Conservation (phyloP, 2,329 filamentous ascomycete species). For the Alternaria consortialis region DNA sequence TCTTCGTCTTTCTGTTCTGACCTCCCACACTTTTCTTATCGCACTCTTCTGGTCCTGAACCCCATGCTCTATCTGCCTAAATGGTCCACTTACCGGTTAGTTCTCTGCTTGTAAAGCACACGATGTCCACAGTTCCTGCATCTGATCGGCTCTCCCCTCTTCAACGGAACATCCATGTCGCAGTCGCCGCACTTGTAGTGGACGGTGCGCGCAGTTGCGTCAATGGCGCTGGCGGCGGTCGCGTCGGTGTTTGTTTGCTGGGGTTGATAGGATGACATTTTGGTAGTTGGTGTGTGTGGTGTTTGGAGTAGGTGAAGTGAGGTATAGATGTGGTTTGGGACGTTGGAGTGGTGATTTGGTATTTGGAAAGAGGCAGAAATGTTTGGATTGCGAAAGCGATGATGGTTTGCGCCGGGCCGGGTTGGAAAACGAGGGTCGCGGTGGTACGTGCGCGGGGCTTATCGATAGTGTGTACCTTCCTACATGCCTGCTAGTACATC, state of each 20-base stretch:
- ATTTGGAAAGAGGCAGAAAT: neutral
- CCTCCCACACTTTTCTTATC: too few relatives aligned
- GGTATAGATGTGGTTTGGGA: constrained; percentile 1
- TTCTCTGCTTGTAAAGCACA: constrained; percentile 96
- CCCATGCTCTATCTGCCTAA: too few relatives aligned
- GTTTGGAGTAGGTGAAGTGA: neutral
- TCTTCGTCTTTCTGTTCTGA: neutral
- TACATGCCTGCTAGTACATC: too few relatives aligned
- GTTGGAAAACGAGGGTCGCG: constrained; percentile 12
- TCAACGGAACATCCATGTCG: constrained; percentile 77
- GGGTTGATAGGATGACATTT: constrained; percentile 3
- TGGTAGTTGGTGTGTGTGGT: neutral
- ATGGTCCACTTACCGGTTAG: constrained; percentile 77
- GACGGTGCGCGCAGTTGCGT: constrained; percentile 56
- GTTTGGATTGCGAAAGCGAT: neutral
- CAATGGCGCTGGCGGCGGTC: constrained; percentile 25
- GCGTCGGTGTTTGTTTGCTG: constrained; percentile 1
- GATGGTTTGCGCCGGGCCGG: neutral
- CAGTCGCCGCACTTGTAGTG: constrained; percentile 79
- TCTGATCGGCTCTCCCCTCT: constrained; percentile 80
- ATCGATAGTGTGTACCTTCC: constrained; percentile 4
- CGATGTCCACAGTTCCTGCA: constrained; percentile 95
- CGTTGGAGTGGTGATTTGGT: too few relatives aligned
- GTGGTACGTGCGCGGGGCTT: constrained; percentile 4
- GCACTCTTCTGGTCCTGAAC: too few relatives aligned